Evolutionary conservation across 495 filamentous ascomycete genomes (phyloP), one percentile per base, ranked within the genome.

Genomic region (Penicillium daleae): DNA sequence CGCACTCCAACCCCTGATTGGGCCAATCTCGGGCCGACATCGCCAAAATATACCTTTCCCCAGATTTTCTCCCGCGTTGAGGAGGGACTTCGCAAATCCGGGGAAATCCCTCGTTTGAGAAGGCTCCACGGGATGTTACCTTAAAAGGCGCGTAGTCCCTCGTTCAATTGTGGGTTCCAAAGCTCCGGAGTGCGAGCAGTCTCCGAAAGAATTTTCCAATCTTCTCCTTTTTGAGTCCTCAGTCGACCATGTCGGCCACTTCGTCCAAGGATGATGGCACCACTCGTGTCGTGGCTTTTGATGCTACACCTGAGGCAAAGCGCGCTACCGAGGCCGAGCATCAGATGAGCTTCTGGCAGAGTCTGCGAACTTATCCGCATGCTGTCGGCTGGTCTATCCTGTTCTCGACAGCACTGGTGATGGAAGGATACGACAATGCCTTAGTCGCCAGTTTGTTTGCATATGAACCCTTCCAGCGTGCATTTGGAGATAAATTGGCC

Each of bases 351-450:
- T 31, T 57, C 5, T 31, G 35, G 55, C 35, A 57, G 39, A 42
- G 55, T 42, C 8, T 57, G 22, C 42, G 19, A 15, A 50, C 27
- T 17, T 77, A 37, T 59, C 80, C 78, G 2, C 78, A 82, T 59
- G 81, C 82, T 10, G 74, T 82, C 6, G 71, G 59, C 6, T 84
- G 79, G 79, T 80, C 76, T 9, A 62, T 83, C 26, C 63, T 81
- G 0, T 63, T 83, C 29, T 82, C 79, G 0, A 70, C 76, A 2
- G 70, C 74, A 8, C 69, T 84, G 22, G 73, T 81, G 61, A 84
- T 84, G 82, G 80, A 83, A 65, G 82, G 81, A 0, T 84, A 79
- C 68, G 79, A 82, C 56, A 66, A 78, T 3, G 73, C 66, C 12
- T 66, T 82, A 26, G 67, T 80, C 55, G 62, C 63, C 56, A 71